Conservation (phyloP, 140 eudicot species). For the Eryngium alpinum region DNA sequence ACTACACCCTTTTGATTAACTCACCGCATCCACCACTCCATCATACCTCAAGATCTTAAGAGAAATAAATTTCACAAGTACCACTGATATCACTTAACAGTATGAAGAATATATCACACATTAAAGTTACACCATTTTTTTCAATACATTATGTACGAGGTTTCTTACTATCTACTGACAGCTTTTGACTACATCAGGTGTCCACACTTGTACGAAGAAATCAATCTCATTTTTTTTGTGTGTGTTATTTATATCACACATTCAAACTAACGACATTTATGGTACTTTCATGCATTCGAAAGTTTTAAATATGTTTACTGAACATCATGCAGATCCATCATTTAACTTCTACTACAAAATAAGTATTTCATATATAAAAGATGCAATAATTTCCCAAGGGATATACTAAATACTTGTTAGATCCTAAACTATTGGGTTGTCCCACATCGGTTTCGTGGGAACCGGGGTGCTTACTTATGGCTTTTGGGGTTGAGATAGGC, state of each 20-base stretch:
- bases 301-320: too few species aligned
- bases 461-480: too few species aligned
- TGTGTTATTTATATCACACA: neutral
- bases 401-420: neutral
- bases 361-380: neutral
- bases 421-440: neutral
- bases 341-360: neutral
- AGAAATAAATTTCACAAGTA: neutral
- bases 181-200: neutral
- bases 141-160: neutral
- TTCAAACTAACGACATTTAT: neutral
- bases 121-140: neutral
- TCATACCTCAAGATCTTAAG: slow-evolving; percentile 86
- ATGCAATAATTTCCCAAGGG: neutral
- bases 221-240: neutral
- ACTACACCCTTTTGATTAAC: slow-evolving; percentile 67
- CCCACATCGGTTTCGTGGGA: too few species aligned
- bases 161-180: neutral
- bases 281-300: neutral
- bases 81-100: neutral
- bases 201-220: neutral
- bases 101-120: neutral
- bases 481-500: too few species aligned
- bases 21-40: slow-evolving; percentile 92
- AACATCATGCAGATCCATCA: too few species aligned